phyloP scores from a whole-genome alignment of 225 moss, liverwort and hornwort genomes.

The Climacium dendroides region DNA sequence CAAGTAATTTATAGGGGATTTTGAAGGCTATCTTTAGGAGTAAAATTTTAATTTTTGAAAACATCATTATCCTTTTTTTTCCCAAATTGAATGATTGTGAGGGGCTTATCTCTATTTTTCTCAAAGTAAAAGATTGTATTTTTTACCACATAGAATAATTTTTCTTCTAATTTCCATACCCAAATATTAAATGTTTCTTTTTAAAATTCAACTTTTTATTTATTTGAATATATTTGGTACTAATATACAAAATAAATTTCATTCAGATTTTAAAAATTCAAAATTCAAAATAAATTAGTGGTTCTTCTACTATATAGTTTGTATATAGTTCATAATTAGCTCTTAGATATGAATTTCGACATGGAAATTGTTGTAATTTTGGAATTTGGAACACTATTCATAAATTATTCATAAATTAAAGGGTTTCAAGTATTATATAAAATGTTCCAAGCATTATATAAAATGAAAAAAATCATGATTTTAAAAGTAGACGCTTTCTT shows the following conservation, averaged over 20 bases:
- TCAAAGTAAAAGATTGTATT: no score
- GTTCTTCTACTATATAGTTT: neutral
- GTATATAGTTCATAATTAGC: neutral
- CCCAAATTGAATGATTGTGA: neutral
- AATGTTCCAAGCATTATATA: neutral
- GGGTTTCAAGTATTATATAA: neutral
- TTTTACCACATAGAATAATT: accelerated
- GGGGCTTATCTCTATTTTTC: neutral
- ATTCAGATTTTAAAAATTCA: neutral
- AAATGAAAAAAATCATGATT: neutral
- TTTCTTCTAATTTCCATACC: neutral
- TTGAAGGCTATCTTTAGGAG: no score
- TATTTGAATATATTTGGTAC: neutral
- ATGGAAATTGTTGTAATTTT: neutral
- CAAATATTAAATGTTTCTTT: neutral
- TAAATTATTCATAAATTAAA: neutral
- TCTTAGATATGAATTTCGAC: neutral
- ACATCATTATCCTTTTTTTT: no score
- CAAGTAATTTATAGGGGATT: no score
- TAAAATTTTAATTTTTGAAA: no score
- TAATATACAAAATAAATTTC: neutral
- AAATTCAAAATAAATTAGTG: neutral
- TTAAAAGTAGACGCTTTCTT: accelerated
- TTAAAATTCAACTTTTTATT: neutral
- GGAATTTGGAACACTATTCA: neutral